A percentile compares a stretch with the other conserved stretches of the same genome.
These are phyloP conservation scores for Lachnellula suecica DNA, from an alignment of 2,329 filamentous ascomycete genomes.

Conservation along the genomic window DNA sequence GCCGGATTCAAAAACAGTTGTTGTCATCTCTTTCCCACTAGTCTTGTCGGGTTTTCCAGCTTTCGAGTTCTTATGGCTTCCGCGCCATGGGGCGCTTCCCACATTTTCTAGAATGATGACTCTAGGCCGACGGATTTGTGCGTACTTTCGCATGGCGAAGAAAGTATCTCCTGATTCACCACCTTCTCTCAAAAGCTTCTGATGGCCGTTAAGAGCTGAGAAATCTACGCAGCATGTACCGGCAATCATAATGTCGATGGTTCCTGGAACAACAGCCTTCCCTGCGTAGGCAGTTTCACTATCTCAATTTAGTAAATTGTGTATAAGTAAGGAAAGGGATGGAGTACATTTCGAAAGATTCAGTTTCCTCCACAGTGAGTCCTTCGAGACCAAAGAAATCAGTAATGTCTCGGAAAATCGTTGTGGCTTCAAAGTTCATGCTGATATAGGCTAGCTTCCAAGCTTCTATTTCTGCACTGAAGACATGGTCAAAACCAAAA, in stretches of 20 bases:
- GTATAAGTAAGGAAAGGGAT: constrained; percentile 3
- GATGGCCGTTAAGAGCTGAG: constrained; percentile 60
- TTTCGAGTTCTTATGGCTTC: too few species aligned
- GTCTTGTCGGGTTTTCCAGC: constrained; percentile 39
- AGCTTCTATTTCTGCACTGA: constrained; percentile 62
- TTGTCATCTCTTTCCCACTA: too few species aligned
- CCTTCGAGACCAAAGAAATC: constrained; percentile 47
- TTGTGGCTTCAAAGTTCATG: constrained; percentile 51
- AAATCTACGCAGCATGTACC: constrained; percentile 78
- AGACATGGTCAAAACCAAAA: constrained; percentile 48
- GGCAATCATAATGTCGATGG: constrained; percentile 65
- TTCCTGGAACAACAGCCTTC: constrained; percentile 51
- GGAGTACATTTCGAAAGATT: constrained; percentile 38
- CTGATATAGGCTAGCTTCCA: constrained; percentile 66
- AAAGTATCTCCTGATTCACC: constrained; percentile 70
- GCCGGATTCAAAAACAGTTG: not conserved
- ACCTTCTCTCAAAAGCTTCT: constrained; percentile 48
- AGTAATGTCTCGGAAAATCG: constrained; percentile 58
- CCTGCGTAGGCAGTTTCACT: constrained; percentile 69
- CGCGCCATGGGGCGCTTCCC: constrained; percentile 54
- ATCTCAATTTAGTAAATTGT: constrained; percentile 15
- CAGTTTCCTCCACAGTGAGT: constrained; percentile 11
- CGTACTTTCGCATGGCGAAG: constrained; percentile 58
- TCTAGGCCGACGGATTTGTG: constrained; percentile 52
- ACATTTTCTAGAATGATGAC: constrained; percentile 76